Evolutionary conservation across 2,329 filamentous ascomycete species (phyloP).

Genomic region (Nannizziopsis arthrosporioides): DNA sequence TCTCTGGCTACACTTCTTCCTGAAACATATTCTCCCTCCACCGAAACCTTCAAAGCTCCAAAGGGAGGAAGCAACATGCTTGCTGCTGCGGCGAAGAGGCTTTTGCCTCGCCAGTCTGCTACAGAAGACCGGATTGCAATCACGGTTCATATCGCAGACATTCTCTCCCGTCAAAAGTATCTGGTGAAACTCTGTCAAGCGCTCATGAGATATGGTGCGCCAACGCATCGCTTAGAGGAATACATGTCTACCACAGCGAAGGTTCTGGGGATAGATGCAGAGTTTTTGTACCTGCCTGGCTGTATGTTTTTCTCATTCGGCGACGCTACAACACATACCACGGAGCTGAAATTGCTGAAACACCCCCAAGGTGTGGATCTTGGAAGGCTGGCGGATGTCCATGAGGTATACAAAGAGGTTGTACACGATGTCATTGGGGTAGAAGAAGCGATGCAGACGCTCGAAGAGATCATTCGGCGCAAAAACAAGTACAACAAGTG

Average conservation of each 20-base stretch:
- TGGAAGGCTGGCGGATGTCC: slow-evolving; percentile 34
- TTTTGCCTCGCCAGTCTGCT: slow-evolving; percentile 8
- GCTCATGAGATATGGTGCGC: slow-evolving; percentile 81
- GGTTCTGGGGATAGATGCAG: slow-evolving; percentile 78
- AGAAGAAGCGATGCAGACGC: slow-evolving; percentile 34
- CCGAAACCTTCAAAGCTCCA: slow-evolving; percentile 26
- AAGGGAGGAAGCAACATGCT: slow-evolving; percentile 26
- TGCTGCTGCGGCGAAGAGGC: slow-evolving; percentile 19
- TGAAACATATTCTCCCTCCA: neutral
- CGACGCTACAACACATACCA: slow-evolving; percentile 35
- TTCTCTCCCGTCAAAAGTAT: slow-evolving; percentile 69
- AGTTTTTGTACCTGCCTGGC: slow-evolving; percentile 80
- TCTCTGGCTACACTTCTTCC: slow-evolving; percentile 23
- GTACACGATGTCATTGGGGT: slow-evolving; percentile 38
- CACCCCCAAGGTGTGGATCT: slow-evolving; percentile 35
- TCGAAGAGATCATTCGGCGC: slow-evolving; percentile 45
- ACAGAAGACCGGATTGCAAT: slow-evolving; percentile 44
- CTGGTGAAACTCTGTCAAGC: slow-evolving; percentile 73
- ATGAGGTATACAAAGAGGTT: slow-evolving; percentile 39
- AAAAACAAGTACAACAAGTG: slow-evolving; percentile 45
- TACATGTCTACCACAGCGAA: slow-evolving; percentile 83
- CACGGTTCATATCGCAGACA: slow-evolving; percentile 52
- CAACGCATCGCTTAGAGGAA: slow-evolving; percentile 78
- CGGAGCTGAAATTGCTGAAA: slow-evolving; percentile 37
- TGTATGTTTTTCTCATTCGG: slow-evolving; percentile 93